Conservation (phyloP, 352 stramenopile species). For the Saprolegnia diclina region DNA sequence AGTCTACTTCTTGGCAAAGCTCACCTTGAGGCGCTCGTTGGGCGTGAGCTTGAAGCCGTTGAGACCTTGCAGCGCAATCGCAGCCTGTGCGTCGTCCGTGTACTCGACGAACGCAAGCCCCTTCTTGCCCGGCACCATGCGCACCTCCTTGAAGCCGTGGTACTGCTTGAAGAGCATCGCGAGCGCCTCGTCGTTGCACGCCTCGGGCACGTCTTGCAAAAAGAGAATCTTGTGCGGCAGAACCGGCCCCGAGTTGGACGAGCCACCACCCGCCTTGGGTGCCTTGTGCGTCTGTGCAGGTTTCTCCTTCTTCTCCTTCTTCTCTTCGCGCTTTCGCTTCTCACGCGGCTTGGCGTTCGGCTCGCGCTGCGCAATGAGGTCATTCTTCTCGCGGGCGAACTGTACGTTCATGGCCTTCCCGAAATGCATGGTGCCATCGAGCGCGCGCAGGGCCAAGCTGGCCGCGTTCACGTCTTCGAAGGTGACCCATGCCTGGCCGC, state of each 20-base stretch:
- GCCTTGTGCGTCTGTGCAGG: slow-evolving; percentile 19
- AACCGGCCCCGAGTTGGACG: neutral
- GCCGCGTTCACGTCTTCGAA: slow-evolving; percentile 86
- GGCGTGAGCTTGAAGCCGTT: slow-evolving; percentile 80
- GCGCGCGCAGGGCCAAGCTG: slow-evolving; percentile 81
- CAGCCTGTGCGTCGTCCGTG: slow-evolving; percentile 74
- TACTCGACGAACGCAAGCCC: slow-evolving; percentile 97
- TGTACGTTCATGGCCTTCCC: slow-evolving; percentile 82
- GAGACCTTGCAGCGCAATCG: slow-evolving; percentile 74
- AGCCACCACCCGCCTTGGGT: slow-evolving; percentile 42
- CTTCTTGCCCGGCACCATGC: slow-evolving; percentile 90
- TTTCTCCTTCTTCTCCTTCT: slow-evolving; percentile 25
- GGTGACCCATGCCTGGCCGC: slow-evolving; percentile 89
- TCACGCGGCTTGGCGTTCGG: slow-evolving; percentile 68
- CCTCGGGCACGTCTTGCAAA: slow-evolving; percentile 87
- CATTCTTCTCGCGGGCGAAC: slow-evolving; percentile 79
- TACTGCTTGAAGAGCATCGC: slow-evolving; percentile 97
- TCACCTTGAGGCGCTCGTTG: slow-evolving; percentile 74
- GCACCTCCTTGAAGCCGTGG: slow-evolving; percentile 93
- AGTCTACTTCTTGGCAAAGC: slow-evolving; percentile 80
- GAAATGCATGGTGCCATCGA: slow-evolving; percentile 84
- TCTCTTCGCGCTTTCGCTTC: slow-evolving; percentile 61
- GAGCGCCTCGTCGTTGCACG: slow-evolving; percentile 96
- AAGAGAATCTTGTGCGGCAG: slow-evolving; percentile 92
- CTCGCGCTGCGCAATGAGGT: slow-evolving; percentile 70